Evolutionary conservation across 192 early-diverging fungal genomes (phyloP), one percentile per base, ranked within the genome.

Genomic region (Backusella australiensis): DNA sequence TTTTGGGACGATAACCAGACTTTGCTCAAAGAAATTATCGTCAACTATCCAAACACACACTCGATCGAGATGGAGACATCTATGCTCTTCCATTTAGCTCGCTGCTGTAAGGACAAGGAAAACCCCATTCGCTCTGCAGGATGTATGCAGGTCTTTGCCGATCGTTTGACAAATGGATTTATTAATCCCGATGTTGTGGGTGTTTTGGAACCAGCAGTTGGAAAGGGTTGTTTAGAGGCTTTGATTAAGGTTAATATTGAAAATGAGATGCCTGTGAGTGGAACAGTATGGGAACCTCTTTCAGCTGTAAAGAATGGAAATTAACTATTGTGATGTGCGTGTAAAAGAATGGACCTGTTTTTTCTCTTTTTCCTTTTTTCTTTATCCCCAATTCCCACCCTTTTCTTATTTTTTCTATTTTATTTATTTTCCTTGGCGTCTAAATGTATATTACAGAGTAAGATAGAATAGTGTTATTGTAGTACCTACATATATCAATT

Each of bases 11-110:
- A 85, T 32, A 98, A 98, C 83, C 76, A 89, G 5, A 53, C 80
- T 0, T 80, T 98, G 19, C 74, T 98, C 14, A 71, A 73, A 0
- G 66, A 82, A 26, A 73, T 95, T 34, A 38, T 78, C 32, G 69
- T 72, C 8, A 69, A 78, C 67, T 82, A 90, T 71, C 91, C 91
- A 63, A 76, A 78, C 36, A 87, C 85, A 8, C 72, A 86, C 32
- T 85, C 85, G 0, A 77, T 98, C 32, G 95, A 98, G 78, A 98
- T 98, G 96, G 95, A 98, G 84, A 89, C 89, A 0, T 93, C 89
- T 72, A 91, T 90, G 86, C 75, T 98, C 67, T 92, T 93, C 80
- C 96, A 97, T 75, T 74, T 96, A 42, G 95, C 95, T 29, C 75
- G 82, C 53, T 85, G 85, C 41, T 80, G 86, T 26, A 71, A 69